Percentiles rank a stretch among this genome's conserved stretches.
phyloP scores from a whole-genome alignment of 2,329 filamentous ascomycete species.

The Berkeleyomyces basicola region DNA sequence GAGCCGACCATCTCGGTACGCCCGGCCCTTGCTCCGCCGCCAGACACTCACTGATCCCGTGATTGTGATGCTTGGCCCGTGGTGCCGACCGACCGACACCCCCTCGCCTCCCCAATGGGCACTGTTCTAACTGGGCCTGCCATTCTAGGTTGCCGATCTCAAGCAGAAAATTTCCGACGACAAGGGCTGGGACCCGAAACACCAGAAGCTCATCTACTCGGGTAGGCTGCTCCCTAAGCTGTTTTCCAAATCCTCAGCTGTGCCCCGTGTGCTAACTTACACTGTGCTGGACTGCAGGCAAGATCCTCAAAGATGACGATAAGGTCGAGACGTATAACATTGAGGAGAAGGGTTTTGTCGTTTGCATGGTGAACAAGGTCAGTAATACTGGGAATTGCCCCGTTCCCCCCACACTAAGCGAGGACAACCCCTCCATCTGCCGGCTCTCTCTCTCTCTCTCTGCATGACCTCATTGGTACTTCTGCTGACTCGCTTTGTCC shows the following conservation, averaged over 20 bases:
- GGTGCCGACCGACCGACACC: background rate
- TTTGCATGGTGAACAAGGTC: slow-evolving; percentile 97
- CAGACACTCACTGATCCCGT: background rate
- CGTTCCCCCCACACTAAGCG: background rate
- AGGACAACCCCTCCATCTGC: background rate
- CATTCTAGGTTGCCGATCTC: slow-evolving; percentile 61
- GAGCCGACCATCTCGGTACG: slow-evolving; percentile 79
- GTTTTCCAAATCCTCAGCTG: background rate
- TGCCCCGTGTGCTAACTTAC: background rate
- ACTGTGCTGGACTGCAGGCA: slow-evolving; percentile 41
- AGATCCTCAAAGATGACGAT: slow-evolving; percentile 95
- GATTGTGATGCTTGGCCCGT: background rate
- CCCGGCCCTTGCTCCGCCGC: slow-evolving; percentile 11
- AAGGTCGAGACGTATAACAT: slow-evolving; percentile 96
- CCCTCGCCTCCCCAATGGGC: background rate
- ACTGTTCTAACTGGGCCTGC: background rate
- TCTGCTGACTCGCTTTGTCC: background rate
- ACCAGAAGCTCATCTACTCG: slow-evolving; percentile 95
- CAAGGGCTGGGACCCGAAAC: slow-evolving; percentile 83
- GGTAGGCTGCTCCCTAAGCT: slow-evolving; percentile 37
- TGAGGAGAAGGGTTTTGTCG: slow-evolving; percentile 98
- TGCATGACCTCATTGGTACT: background rate
- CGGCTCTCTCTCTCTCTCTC: background rate
- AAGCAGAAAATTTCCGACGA: slow-evolving; percentile 86
- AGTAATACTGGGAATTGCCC: slow-evolving; percentile 13